Conservation (phyloP, 2,329 filamentous ascomycete genomes). For the Dendrostoma leiphaemia region DNA sequence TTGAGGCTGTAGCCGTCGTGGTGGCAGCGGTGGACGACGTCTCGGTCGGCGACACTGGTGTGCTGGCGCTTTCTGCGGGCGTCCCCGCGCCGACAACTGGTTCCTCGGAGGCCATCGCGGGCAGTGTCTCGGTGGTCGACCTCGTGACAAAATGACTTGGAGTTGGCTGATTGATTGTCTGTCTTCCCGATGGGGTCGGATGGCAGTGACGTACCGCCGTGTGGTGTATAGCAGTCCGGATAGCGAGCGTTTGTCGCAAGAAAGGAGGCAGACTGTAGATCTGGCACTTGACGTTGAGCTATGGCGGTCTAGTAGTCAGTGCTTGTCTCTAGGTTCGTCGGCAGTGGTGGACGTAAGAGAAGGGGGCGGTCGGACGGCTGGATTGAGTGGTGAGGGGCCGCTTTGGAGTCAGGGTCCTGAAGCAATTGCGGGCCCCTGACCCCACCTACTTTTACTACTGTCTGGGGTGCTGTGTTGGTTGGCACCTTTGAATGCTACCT, state of each 20-base stretch:
- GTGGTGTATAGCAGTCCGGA: too few species aligned
- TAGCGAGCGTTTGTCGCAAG: background rate
- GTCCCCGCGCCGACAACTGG: background rate
- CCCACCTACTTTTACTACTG: too few species aligned
- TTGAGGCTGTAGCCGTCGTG: background rate
- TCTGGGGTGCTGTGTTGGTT: too few species aligned
- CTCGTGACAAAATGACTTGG: background rate
- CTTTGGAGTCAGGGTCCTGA: conserved; percentile 3
- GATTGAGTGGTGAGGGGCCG: background rate
- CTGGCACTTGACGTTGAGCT: conserved; percentile 10
- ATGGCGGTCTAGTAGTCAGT: conserved; percentile 3
- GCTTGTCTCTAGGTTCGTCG: background rate
- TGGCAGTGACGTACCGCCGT: too few species aligned
- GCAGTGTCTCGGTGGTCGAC: background rate
- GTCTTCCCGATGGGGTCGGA: too few species aligned
- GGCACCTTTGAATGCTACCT: too few species aligned
- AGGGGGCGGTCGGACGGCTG: background rate
- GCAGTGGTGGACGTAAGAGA: background rate
- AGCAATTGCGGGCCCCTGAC: background rate
- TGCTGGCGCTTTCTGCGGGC: background rate
- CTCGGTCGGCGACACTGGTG: background rate
- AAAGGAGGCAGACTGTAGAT: background rate
- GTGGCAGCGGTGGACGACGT: background rate
- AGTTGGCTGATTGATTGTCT: background rate
- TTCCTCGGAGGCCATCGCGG: conserved; percentile 16